Percentiles rank a stretch among this genome's conserved stretches.
These are phyloP conservation scores for Huntiella abstrusa DNA, from an alignment of 2,329 filamentous ascomycete genomes.

Conservation along the genomic window DNA sequence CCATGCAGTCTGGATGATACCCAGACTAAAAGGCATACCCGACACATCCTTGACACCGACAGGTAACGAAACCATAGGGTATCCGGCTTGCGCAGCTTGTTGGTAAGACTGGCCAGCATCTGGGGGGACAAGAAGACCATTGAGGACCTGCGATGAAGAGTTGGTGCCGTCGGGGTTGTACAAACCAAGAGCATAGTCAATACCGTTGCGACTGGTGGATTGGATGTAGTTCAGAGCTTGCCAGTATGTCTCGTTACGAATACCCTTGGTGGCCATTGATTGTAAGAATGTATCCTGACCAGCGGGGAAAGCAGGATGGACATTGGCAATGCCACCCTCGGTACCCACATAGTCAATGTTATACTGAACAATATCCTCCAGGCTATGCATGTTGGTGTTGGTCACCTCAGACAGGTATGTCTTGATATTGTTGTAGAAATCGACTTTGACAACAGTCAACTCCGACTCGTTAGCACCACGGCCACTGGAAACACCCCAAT, in stretches of 20 bases:
- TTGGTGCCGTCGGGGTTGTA: slow-evolving; percentile 15
- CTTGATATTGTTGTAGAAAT: slow-evolving; percentile 45
- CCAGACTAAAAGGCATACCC: slow-evolving; percentile 25
- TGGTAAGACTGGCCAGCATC: slow-evolving; percentile 50
- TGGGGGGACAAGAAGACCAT: slow-evolving; percentile 48
- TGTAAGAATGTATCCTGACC: slow-evolving; percentile 56
- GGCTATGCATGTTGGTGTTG: slow-evolving; percentile 38
- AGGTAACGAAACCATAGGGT: slow-evolving; percentile 53
- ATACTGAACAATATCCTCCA: slow-evolving; percentile 48
- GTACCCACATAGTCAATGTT: slow-evolving; percentile 43
- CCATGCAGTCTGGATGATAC: slow-evolving; percentile 40
- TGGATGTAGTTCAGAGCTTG: slow-evolving; percentile 45
- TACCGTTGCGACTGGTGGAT: slow-evolving; percentile 42
- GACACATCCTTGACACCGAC: slow-evolving; percentile 32
- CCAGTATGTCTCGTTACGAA: slow-evolving; percentile 45
- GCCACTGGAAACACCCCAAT: slow-evolving; percentile 42
- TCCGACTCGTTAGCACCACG: slow-evolving; percentile 49
- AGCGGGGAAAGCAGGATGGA: slow-evolving; percentile 43
- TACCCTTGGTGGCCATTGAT: slow-evolving; percentile 39
- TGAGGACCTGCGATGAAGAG: slow-evolving; percentile 21
- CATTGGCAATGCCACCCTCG: slow-evolving; percentile 43
- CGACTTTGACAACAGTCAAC: slow-evolving; percentile 53
- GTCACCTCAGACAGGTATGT: slow-evolving; percentile 42
- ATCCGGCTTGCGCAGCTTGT: slow-evolving; percentile 57
- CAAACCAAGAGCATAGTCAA: slow-evolving; percentile 43